These are phyloP conservation scores for Penicillium arizonense DNA, from an alignment of 495 filamentous ascomycete genomes.

Conservation along the genomic window DNA sequence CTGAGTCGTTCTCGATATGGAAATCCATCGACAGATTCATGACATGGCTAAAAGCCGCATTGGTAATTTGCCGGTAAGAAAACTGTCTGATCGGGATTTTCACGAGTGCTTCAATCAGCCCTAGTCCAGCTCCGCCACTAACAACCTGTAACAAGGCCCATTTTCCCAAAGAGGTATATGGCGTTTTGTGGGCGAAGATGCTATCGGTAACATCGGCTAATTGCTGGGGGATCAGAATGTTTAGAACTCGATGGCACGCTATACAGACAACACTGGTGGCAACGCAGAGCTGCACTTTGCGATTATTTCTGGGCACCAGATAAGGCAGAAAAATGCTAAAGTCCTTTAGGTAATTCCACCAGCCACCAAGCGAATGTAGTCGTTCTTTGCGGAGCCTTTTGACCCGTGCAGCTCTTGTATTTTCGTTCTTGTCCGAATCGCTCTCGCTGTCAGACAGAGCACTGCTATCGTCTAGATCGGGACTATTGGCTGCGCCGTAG, in stretches of 20 bases:
- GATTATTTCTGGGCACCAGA: slow-evolving; percentile 60
- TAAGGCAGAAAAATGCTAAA: slow-evolving; percentile 60
- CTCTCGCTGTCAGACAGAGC: slow-evolving; percentile 1
- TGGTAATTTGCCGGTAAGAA: slow-evolving; percentile 20
- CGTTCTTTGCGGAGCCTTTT: slow-evolving; percentile 5
- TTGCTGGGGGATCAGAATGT: slow-evolving; percentile 65
- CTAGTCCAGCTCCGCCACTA: slow-evolving; percentile 6
- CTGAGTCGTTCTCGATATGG: slow-evolving; percentile 7
- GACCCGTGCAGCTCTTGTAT: background rate
- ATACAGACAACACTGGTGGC: slow-evolving; percentile 13
- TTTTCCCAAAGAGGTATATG: slow-evolving; percentile 52
- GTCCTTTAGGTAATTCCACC: slow-evolving; percentile 4
- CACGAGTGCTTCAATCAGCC: slow-evolving; percentile 4
- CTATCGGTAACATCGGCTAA: slow-evolving; percentile 62
- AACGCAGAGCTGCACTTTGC: slow-evolving; percentile 53
- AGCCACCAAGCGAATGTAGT: background rate
- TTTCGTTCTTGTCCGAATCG: slow-evolving; percentile 1
- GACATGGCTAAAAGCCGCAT: slow-evolving; percentile 23
- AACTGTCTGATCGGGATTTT: slow-evolving; percentile 20
- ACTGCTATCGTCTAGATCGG: slow-evolving; percentile 1
- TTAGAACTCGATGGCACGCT: slow-evolving; percentile 17
- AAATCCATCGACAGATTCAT: slow-evolving; percentile 13
- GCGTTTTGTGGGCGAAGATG: slow-evolving; percentile 53
- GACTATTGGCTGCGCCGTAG: background rate
- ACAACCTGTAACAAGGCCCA: slow-evolving; percentile 30